A percentile compares a stretch with the other conserved stretches of the same genome.
Evolutionary conservation across 1,139 yeast species (phyloP).

Genomic region (Taiozyma onychis): DNA sequence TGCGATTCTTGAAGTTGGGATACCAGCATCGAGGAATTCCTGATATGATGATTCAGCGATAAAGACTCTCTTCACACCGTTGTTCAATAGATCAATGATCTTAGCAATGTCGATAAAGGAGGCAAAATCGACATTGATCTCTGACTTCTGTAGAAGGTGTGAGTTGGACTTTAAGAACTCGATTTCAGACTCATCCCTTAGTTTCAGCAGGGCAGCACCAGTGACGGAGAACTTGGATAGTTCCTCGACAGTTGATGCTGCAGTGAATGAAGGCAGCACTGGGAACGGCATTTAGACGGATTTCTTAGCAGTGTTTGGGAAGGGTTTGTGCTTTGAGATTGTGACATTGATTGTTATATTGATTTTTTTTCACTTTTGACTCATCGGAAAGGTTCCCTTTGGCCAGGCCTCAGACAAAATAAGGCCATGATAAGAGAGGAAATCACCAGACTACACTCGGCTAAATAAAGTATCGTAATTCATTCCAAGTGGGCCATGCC

Average conservation of each 20-base stretch:
- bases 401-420: neutral
- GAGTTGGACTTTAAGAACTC: constrained; percentile 7
- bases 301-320: neutral
- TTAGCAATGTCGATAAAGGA: constrained; percentile 35
- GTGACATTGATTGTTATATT: neutral
- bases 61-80: constrained; percentile 56
- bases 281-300: constrained; percentile 21
- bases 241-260: constrained; percentile 6
- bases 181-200: constrained; percentile 14
- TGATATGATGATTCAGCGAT: constrained; percentile 33
- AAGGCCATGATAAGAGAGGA: neutral
- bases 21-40: constrained; percentile 40
- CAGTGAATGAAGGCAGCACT: constrained; percentile 18
- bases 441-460: neutral
- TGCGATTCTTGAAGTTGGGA: constrained; percentile 39
- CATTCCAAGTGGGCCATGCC: neutral
- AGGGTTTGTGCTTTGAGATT: neutral
- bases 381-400: neutral
- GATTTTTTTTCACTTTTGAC: neutral
- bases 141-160: constrained; percentile 6
- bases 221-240: constrained; percentile 16
- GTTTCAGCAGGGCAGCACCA: constrained; percentile 18
- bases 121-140: constrained; percentile 12
- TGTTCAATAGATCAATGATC: constrained; percentile 53
- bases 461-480: neutral